These are phyloP conservation scores for Pseudofabraea citricarpa DNA, from an alignment of 2,329 filamentous ascomycete species.

Conservation along the genomic window DNA sequence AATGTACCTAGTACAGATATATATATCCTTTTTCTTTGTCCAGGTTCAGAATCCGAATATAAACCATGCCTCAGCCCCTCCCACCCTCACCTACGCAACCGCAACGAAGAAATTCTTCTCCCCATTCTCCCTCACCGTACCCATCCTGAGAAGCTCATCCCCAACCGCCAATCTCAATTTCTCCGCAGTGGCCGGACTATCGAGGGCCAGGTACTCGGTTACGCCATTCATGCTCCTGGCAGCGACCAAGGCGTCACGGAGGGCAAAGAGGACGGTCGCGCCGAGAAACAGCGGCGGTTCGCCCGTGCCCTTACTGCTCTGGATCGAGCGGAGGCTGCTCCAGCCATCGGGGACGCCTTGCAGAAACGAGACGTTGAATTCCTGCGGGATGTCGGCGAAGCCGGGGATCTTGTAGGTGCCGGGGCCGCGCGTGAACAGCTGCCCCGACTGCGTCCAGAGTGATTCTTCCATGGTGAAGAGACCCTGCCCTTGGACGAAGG, in stretches of 20 bases:
- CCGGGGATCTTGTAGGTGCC: slow-evolving; percentile 83
- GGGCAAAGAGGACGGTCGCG: slow-evolving; percentile 46
- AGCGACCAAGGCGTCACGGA: slow-evolving; percentile 46
- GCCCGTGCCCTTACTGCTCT: slow-evolving; percentile 49
- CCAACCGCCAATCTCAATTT: slow-evolving; percentile 36
- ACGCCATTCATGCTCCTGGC: slow-evolving; percentile 43
- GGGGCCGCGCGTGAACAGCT: slow-evolving; percentile 60
- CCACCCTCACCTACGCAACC: background rate
- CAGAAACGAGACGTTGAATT: slow-evolving; percentile 35
- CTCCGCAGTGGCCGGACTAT: slow-evolving; percentile 46
- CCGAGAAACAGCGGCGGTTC: slow-evolving; percentile 59
- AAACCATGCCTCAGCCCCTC: too few relatives aligned
- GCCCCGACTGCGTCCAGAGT: slow-evolving; percentile 57
- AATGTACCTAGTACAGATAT: too few relatives aligned
- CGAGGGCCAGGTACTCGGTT: slow-evolving; percentile 35
- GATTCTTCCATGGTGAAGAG: slow-evolving; percentile 73
- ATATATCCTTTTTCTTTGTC: too few relatives aligned
- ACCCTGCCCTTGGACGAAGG: slow-evolving; percentile 73
- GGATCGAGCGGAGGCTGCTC: slow-evolving; percentile 47
- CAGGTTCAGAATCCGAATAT: too few relatives aligned
- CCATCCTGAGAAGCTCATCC: slow-evolving; percentile 27
- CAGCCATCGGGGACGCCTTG: slow-evolving; percentile 36
- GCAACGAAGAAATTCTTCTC: slow-evolving; percentile 27
- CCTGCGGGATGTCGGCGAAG: slow-evolving; percentile 81
- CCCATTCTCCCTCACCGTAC: slow-evolving; percentile 23